Evolutionary conservation across 345 rosid genomes (phyloP).

Genomic region (Citrus mangshanensis): DNA sequence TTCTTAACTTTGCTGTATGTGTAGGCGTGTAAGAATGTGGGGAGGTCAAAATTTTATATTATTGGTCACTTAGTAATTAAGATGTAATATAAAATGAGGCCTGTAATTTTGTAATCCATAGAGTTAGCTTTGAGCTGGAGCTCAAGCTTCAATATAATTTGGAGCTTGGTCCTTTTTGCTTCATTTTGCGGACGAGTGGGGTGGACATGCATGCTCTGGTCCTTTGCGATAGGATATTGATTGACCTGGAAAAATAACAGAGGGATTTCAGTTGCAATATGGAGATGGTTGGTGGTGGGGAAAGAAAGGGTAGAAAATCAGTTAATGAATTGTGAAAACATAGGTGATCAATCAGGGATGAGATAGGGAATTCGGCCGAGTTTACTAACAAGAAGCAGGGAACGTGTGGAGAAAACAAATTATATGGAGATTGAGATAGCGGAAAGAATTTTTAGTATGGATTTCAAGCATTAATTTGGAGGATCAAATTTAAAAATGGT

Average conservation of each 20-base stretch:
- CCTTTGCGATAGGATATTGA: background rate
- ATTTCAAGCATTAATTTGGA: background rate
- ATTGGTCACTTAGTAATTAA: background rate
- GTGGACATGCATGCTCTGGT: background rate
- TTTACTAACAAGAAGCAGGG: background rate
- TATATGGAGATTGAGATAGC: background rate
- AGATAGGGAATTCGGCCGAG: too few species aligned
- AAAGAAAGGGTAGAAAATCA: background rate
- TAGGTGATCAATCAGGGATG: background rate
- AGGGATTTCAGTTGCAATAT: background rate
- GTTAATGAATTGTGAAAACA: background rate
- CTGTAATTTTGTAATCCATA: background rate
- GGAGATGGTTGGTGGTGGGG: background rate
- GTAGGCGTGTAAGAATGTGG: background rate
- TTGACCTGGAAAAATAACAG: background rate
- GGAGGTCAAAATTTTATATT: background rate
- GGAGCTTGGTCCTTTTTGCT: background rate
- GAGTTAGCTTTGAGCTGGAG: background rate
- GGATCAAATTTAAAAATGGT: background rate
- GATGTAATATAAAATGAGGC: background rate
- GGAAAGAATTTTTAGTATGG: background rate
- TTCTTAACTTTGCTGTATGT: background rate
- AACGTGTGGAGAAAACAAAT: background rate
- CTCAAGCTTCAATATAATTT: background rate
- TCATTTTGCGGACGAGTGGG: background rate